phyloP scores from a whole-genome alignment of 2,329 filamentous ascomycete species.

The Aspergillus bombycis region DNA sequence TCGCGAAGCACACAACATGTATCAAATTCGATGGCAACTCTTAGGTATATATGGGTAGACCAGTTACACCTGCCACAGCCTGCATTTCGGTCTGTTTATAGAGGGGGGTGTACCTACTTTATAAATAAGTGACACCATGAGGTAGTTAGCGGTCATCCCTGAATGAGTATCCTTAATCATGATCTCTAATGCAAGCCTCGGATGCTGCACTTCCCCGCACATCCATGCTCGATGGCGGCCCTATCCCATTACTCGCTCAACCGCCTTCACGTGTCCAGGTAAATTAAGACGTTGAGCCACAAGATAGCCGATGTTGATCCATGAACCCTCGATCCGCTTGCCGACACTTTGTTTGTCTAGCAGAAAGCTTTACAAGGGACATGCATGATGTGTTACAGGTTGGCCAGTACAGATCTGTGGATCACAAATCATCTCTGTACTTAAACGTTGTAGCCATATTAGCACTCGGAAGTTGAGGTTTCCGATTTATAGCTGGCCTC shows the following conservation, averaged over 20 bases:
- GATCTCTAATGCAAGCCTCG: neutral
- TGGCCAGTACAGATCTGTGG: neutral
- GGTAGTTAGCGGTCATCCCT: neutral
- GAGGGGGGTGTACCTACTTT: neutral
- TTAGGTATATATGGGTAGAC: neutral
- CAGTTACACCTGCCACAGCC: neutral
- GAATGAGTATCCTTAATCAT: neutral
- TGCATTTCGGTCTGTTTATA: neutral
- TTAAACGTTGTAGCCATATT: neutral
- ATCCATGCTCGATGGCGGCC: neutral
- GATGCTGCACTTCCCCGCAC: neutral
- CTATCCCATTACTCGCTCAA: neutral
- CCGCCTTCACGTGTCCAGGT: neutral
- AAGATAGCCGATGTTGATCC: neutral
- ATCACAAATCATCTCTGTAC: neutral
- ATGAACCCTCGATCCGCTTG: neutral
- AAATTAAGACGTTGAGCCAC: neutral
- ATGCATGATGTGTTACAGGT: neutral
- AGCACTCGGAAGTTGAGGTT: neutral
- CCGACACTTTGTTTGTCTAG: neutral
- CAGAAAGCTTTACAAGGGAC: neutral
- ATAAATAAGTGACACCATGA: neutral
- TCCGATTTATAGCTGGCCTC: no score
- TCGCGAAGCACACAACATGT: neutral
- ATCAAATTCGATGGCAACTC: neutral